Conservation (phyloP, 2,329 filamentous ascomycete species). For the Bertia moriformis region DNA sequence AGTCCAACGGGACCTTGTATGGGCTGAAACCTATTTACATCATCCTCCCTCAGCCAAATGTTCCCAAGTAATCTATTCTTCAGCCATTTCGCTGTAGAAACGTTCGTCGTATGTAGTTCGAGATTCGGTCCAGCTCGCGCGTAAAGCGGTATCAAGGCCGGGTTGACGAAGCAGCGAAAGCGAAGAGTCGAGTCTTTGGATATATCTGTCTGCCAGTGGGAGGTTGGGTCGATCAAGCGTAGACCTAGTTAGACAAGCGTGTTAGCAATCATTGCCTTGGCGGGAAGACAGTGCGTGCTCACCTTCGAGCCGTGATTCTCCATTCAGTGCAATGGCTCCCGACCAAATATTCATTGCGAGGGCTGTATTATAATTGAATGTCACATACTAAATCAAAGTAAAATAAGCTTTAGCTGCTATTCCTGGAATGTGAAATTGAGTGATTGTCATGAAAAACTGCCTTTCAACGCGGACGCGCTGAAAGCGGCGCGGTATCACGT, state of each 20-base stretch:
- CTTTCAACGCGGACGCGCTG: no score
- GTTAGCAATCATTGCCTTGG: no score
- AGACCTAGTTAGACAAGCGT: no score
- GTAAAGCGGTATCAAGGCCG: conserved; percentile 20
- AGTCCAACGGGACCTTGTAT: conserved; percentile 21
- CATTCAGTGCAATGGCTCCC: not conserved
- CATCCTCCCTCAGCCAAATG: conserved; percentile 16
- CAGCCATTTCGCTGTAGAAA: conserved; percentile 18
- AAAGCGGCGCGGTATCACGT: no score
- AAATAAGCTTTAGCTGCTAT: not conserved
- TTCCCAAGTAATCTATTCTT: conserved; percentile 16
- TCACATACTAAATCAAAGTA: not conserved
- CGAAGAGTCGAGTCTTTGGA: conserved; percentile 15
- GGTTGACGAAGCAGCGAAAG: conserved; percentile 19
- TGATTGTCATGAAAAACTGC: no score
- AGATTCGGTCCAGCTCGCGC: conserved; percentile 21
- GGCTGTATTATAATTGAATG: not conserved
- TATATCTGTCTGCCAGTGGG: conserved; percentile 7
- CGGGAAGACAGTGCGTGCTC: no score
- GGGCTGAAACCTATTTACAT: conserved; percentile 10
- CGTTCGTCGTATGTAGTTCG: conserved; percentile 18
- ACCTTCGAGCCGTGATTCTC: not conserved
- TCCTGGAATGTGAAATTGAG: not conserved
- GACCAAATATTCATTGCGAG: not conserved
- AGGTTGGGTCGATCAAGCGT: not conserved